phyloP scores from a whole-genome alignment of 179 eudicot species.

The Pouteria campechiana region DNA sequence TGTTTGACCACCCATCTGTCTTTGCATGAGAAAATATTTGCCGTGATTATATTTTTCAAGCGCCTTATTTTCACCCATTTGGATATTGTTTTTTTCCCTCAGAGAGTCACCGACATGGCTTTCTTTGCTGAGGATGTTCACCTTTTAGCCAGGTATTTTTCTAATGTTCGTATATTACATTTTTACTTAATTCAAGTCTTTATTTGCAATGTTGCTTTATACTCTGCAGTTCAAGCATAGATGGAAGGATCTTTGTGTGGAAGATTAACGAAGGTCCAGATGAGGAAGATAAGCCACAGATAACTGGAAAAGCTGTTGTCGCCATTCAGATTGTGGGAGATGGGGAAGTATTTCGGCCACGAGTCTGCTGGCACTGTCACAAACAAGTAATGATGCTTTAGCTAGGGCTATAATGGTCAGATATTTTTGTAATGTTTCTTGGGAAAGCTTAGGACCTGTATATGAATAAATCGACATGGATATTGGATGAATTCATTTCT shows the following conservation, averaged over 20 bases:
- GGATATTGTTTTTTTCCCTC: constrained; percentile 15
- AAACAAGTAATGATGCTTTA: too few relatives aligned
- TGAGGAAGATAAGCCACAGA: constrained; percentile 82
- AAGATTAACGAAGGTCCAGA: constrained; percentile 84
- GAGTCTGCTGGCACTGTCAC: constrained; percentile 99
- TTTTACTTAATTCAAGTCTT: too few relatives aligned
- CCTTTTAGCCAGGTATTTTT: constrained; percentile 82
- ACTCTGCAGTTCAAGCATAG: constrained; percentile 79
- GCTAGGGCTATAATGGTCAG: too few relatives aligned
- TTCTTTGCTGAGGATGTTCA: constrained; percentile 98
- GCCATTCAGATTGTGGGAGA: constrained; percentile 73
- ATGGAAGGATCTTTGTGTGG: constrained; percentile 88
- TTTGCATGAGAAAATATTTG: too few relatives aligned
- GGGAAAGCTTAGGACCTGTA: too few relatives aligned
- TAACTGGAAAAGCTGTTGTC: constrained; percentile 56
- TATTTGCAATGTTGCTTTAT: constrained; percentile 7
- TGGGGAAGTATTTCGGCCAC: constrained; percentile 76
- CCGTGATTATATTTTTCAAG: too few relatives aligned
- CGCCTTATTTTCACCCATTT: too few relatives aligned
- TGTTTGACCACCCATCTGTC: too few relatives aligned
- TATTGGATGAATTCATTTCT: too few relatives aligned
- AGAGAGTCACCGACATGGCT: constrained; percentile 99
- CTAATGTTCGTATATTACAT: constrained; percentile 1
- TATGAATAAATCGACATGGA: too few relatives aligned
- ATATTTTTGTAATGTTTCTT: too few relatives aligned